Percentiles rank a stretch among this genome's conserved stretches.
Evolutionary conservation across 202 grass and related monocot genomes (phyloP).

Genomic region (Musa balbisiana): DNA sequence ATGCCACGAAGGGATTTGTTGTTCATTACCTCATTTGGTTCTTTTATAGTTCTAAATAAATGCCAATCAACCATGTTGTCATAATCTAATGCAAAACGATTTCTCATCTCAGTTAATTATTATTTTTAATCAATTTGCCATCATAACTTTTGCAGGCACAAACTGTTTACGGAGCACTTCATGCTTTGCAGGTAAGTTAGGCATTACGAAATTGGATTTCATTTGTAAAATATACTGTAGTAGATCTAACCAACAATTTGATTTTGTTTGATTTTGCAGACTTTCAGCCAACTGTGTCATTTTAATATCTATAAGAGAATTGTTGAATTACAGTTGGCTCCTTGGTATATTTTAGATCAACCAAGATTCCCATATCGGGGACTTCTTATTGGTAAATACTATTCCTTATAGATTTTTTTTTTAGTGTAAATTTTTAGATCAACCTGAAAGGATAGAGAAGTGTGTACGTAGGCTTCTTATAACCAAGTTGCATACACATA

Average conservation of each 20-base stretch:
- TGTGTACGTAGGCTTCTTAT: neutral
- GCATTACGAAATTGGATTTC: neutral
- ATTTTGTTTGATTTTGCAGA: slow-evolving; percentile 39
- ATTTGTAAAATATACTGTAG: neutral
- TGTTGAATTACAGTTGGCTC: slow-evolving; percentile 62
- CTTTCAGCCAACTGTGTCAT: slow-evolving; percentile 82
- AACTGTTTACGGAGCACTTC: slow-evolving; percentile 88
- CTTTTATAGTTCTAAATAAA: neutral
- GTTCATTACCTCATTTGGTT: too few species aligned
- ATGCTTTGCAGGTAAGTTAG: slow-evolving; percentile 78
- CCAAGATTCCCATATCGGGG: slow-evolving; percentile 92
- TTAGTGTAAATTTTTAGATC: slow-evolving; percentile 1
- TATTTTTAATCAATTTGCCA: slow-evolving; percentile 8
- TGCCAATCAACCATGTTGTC: neutral
- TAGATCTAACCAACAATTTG: neutral
- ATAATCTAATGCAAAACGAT: neutral
- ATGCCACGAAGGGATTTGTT: neutral
- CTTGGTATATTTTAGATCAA: slow-evolving; percentile 72
- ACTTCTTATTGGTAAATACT: slow-evolving; percentile 75
- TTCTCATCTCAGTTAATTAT: neutral
- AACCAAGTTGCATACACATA: neutral
- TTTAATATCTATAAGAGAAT: slow-evolving; percentile 74
- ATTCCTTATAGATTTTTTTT: neutral
- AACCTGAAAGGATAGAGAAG: neutral
- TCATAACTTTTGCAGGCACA: slow-evolving; percentile 59